phyloP scores from a whole-genome alignment of 345 rosid species.

The Lenwebbia sp. region DNA sequence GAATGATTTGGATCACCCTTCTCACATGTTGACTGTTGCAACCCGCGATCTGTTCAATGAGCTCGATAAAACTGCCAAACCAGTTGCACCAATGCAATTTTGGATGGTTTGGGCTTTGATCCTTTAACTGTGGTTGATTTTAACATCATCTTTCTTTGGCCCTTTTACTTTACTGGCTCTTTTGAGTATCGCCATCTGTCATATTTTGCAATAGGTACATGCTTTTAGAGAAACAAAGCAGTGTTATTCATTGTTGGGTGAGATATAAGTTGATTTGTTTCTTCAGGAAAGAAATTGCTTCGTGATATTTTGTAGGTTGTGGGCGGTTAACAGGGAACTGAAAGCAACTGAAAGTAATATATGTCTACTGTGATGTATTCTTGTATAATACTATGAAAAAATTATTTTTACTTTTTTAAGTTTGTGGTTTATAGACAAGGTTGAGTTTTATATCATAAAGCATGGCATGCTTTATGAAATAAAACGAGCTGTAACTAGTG shows the following conservation, averaged over 20 bases:
- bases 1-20: constrained; percentile 80
- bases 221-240: neutral
- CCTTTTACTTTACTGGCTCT: neutral
- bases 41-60: constrained; percentile 84
- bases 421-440: neutral
- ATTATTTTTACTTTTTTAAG: neutral
- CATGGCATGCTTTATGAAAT: neutral
- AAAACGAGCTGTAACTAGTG: neutral
- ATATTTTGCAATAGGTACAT: neutral
- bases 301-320: neutral
- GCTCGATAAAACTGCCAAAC: constrained; percentile 81
- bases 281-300: neutral
- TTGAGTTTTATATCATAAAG: neutral
- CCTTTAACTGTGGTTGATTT: neutral
- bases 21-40: constrained; percentile 90
- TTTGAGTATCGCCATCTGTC: neutral
- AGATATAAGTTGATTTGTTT: neutral
- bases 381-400: neutral
- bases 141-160: neutral
- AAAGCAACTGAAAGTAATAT: neutral
- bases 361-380: neutral
- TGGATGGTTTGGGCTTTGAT: constrained; percentile 64
- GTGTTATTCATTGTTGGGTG: neutral
- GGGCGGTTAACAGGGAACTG: neutral
- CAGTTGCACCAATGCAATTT: constrained; percentile 93